Evolutionary conservation across 2,329 filamentous ascomycete genomes (phyloP).

Genomic region (Aspergillus sp.): DNA sequence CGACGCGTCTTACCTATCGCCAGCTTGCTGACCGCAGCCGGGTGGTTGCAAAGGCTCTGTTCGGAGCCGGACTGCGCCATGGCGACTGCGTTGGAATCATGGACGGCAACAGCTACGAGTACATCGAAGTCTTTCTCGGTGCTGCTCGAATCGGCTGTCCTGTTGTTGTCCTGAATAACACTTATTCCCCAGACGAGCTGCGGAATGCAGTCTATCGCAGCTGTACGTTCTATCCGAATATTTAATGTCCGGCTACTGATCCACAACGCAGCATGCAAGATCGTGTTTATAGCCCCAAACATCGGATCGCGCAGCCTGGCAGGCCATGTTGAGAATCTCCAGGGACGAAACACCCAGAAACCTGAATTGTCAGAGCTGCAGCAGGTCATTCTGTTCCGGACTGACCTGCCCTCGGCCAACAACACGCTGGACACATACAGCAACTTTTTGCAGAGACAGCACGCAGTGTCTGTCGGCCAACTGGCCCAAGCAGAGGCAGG

Average conservation of each 20-base stretch:
- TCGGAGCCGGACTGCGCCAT: conserved; percentile 63
- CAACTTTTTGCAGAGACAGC: neutral
- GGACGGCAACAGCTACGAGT: conserved; percentile 57
- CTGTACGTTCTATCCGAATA: conserved; percentile 15
- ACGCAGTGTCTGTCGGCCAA: neutral
- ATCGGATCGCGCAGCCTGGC: conserved; percentile 21
- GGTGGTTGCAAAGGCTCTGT: conserved; percentile 46
- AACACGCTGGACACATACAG: neutral
- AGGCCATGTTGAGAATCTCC: conserved; percentile 21
- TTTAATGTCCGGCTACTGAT: neutral
- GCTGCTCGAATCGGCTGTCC: conserved; percentile 34
- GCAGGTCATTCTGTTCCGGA: conserved; percentile 13
- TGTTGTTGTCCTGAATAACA: conserved; percentile 35
- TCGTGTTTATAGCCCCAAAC: conserved; percentile 24
- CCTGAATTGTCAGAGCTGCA: conserved; percentile 15
- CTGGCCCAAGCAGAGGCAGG: conserved; percentile 8
- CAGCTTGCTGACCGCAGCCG: conserved; percentile 16
- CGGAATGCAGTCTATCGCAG: conserved; percentile 18
- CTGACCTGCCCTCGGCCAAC: neutral
- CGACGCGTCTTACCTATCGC: conserved; percentile 19
- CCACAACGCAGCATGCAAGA: conserved; percentile 22
- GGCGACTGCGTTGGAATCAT: conserved; percentile 71
- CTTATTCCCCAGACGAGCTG: conserved; percentile 28
- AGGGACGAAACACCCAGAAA: neutral
- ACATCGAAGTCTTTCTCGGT: conserved; percentile 59